Evolutionary conservation across 768 basidiomycete genomes (phyloP).

Genomic region (Leccinum variicolor): DNA sequence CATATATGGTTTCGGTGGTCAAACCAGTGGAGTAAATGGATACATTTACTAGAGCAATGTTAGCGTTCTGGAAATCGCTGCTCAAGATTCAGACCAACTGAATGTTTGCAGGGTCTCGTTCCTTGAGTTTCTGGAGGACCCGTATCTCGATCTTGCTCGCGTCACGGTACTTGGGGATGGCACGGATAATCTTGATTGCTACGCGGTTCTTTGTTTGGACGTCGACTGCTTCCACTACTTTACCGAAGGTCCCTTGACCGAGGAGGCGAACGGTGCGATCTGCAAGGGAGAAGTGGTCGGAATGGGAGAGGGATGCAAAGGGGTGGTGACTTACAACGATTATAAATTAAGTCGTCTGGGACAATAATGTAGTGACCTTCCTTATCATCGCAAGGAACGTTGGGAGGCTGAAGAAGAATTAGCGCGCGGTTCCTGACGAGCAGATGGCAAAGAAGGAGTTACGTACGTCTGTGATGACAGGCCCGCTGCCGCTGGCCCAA

Average conservation of each 20-base stretch:
- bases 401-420: conserved; percentile 50
- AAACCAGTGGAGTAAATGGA: conserved; percentile 91
- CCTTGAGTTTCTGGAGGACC: conserved; percentile 87
- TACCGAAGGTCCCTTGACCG: conserved; percentile 98
- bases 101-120: conserved; percentile 81
- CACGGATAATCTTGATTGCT: conserved; percentile 98
- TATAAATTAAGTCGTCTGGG: conserved; percentile 83
- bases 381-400: conserved; percentile 89
- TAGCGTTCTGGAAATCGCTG: conserved; percentile 20
- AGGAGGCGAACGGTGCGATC: conserved; percentile 90
- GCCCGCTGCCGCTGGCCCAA: conserved; percentile 65
- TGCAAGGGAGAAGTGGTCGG: conserved; percentile 33
- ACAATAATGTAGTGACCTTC: conserved; percentile 98
- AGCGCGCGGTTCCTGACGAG: conserved; percentile 27
- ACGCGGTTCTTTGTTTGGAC: conserved; percentile 71
- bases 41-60: conserved; percentile 76
- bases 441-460: conserved; percentile 13
- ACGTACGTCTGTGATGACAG: conserved; percentile 67
- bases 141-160: conserved; percentile 98
- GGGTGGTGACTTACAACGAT: conserved; percentile 61
- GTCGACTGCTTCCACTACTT: conserved; percentile 93
- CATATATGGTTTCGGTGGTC: conserved; percentile 98
- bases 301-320: not conserved
- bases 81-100: conserved; percentile 57
- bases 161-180: conserved; percentile 98